These are phyloP conservation scores for Brasilioporus rufonigricans DNA, from an alignment of 768 basidiomycete species.

Conservation along the genomic window DNA sequence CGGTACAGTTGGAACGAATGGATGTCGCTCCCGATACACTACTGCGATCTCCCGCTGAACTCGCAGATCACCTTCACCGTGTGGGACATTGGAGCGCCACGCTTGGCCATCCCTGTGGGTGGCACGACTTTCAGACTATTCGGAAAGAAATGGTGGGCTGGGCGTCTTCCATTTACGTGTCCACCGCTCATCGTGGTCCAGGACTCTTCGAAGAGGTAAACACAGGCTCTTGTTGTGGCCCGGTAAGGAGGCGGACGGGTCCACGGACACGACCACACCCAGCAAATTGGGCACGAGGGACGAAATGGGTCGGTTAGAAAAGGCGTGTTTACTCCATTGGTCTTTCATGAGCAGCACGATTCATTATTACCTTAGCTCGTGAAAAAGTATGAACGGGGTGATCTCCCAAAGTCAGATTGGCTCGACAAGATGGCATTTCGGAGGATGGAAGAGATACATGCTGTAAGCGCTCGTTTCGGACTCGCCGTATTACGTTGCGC, in stretches of 20 bases:
- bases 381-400: conserved; percentile 95
- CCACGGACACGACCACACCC: conserved; percentile 77
- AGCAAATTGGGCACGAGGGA: conserved; percentile 80
- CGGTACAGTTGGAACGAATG: conserved; percentile 87
- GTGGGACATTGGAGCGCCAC: conserved; percentile 90
- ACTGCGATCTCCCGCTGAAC: conserved; percentile 87
- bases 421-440: conserved; percentile 90
- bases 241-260: conserved; percentile 82
- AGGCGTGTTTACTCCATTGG: conserved; percentile 44
- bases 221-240: conserved; percentile 86
- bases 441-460: conserved; percentile 93
- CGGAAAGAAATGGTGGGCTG: conserved; percentile 82
- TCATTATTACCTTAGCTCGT: conserved; percentile 53
- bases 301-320: conserved; percentile 94
- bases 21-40: conserved; percentile 88
- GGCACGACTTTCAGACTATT: conserved; percentile 90
- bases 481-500: neutral
- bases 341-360: neutral
- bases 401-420: conserved; percentile 94
- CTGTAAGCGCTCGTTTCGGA: conserved; percentile 46
- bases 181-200: conserved; percentile 27
- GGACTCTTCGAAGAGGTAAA: conserved; percentile 89
- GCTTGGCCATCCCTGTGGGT: conserved; percentile 79
- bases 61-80: conserved; percentile 93
- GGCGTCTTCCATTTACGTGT: neutral